Conservation (phyloP, 192 early-diverging fungal species). For the Spinellus fusiger region DNA sequence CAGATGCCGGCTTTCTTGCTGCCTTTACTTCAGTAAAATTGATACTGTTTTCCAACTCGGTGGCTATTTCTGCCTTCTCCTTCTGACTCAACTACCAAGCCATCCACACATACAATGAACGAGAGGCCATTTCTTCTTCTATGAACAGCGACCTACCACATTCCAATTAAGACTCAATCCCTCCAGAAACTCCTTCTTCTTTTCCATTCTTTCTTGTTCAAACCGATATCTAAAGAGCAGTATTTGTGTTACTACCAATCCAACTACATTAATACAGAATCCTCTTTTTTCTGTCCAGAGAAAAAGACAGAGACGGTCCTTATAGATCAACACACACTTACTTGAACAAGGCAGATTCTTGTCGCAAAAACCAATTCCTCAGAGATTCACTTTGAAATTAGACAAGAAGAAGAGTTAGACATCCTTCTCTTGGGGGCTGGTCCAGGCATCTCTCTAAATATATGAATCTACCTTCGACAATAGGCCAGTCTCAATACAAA, state of each 20-base stretch:
- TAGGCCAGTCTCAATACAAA: slow-evolving; percentile 78
- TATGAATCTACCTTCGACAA: slow-evolving; percentile 37
- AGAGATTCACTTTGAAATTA: slow-evolving; percentile 51
- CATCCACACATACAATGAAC: background rate
- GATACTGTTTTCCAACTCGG: slow-evolving; percentile 4
- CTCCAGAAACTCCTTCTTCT: slow-evolving; percentile 51
- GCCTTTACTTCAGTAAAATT: background rate
- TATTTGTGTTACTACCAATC: background rate
- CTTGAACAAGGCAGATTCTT: slow-evolving; percentile 63
- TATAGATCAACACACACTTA: slow-evolving; percentile 9
- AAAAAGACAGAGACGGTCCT: background rate
- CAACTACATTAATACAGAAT: background rate
- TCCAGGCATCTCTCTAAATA: background rate
- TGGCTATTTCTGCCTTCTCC: slow-evolving; percentile 20
- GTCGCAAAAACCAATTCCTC: slow-evolving; percentile 69
- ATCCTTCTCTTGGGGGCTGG: no score
- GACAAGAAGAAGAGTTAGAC: background rate
- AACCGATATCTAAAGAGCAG: slow-evolving; percentile 32
- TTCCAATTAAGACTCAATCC: slow-evolving; percentile 44
- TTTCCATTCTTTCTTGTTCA: slow-evolving; percentile 30
- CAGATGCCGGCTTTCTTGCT: background rate
- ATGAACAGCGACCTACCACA: slow-evolving; percentile 20
- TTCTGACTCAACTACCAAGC: slow-evolving; percentile 16
- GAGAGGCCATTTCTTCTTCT: background rate
- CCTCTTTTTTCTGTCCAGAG: background rate